Conservation (phyloP, 345 rosid species). For the Euclidium syriacum region DNA sequence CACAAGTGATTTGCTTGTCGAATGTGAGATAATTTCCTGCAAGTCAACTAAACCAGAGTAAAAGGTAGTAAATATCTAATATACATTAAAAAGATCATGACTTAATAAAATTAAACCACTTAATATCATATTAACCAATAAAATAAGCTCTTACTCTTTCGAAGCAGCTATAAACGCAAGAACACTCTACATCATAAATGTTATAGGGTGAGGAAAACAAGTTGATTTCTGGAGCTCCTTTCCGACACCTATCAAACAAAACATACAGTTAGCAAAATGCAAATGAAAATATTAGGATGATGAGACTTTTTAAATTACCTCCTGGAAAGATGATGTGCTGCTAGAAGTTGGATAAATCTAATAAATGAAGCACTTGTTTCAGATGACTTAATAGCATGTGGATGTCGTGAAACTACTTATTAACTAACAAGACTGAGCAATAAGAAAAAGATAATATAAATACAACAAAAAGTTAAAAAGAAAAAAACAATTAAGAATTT, state of each 20-base stretch:
- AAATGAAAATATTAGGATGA: slow-evolving; percentile 2
- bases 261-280: slow-evolving; percentile 1
- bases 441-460: neutral
- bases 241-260: slow-evolving; percentile 69
- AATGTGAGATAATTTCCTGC: too few relatives aligned
- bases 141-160: too few relatives aligned
- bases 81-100: too few relatives aligned
- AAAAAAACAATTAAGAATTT: slow-evolving; percentile 1
- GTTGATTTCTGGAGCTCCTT: slow-evolving; percentile 91
- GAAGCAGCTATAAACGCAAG: too few relatives aligned
- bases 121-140: too few relatives aligned
- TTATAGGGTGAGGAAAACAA: too few relatives aligned
- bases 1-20: too few relatives aligned
- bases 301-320: slow-evolving; percentile 42
- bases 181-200: too few relatives aligned
- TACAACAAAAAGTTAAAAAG: too few relatives aligned
- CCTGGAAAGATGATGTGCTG: slow-evolving; percentile 86
- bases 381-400: slow-evolving; percentile 65
- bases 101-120: too few relatives aligned
- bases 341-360: slow-evolving; percentile 82
- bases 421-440: neutral
- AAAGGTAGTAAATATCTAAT: too few relatives aligned
- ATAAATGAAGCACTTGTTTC: slow-evolving; percentile 78
- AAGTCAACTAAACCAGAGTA: too few relatives aligned
- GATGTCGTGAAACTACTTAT: slow-evolving; percentile 7